Evolutionary conservation across 108 stramenopile genomes (phyloP), one percentile per base, ranked within the genome.

Genomic region (Pelagomonas calceolata): DNA sequence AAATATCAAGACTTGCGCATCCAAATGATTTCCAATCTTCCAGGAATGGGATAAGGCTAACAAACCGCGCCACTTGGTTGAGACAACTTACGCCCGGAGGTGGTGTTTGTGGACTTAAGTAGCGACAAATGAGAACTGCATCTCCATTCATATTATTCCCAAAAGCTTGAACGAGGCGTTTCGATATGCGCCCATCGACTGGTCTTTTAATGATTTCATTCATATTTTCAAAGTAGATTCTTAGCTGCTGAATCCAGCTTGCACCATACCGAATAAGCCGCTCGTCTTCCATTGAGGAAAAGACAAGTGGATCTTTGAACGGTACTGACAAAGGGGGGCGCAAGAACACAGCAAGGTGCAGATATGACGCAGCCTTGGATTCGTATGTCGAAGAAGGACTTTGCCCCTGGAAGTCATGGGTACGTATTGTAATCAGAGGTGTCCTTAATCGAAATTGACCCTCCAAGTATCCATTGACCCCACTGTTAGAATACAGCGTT

Each of bases 21-120:
- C 84, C 77, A 36, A 91, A 81, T 31, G 85, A 72, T 73, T 88
- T 84, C 80, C 85, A 84, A 45, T 88, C 84, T n/a, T 79, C 64
- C 15, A 87, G 39, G 60, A 88, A 85, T 15, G 90, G 89, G 44
- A 91, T 73, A 30, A 89, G 70, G 15, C 85, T 81, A 33, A 90
- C 89, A 67, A 82, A 89, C 63, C 87, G 87, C 15, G 85, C 84
- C 65, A 69, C 73, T 31, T 75, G 78, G 21, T 71, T 33, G 0
- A 82, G 34, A 5, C 79, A 75, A 37, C 71, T 64, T 34, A 85
- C 36, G 21, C 78, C 81, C 26, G 68, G 72, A 14, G 89, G 87
- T 26, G 87, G 87, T 29, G 64, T 73, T 73, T 82, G 86, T 5
- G 82, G 77, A 29, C 45, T 46, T 3, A 90, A 64, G 39, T 79